These are phyloP conservation scores for Madurella mycetomatis DNA, from an alignment of 2,329 filamentous ascomycete species.

Conservation along the genomic window DNA sequence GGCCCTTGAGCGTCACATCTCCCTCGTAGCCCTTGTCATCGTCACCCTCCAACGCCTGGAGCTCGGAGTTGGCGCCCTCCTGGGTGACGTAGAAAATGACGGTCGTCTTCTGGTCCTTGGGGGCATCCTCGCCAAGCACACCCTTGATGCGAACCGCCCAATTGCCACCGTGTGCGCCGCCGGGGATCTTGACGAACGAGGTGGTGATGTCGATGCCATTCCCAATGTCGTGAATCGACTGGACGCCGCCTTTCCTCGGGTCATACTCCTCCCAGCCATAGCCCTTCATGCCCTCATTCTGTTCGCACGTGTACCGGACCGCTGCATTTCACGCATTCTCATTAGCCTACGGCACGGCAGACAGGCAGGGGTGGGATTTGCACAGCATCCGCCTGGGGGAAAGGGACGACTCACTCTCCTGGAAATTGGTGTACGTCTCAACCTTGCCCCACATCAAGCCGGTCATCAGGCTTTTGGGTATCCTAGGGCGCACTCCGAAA, in stretches of 20 bases:
- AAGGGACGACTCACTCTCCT: slow-evolving; percentile 58
- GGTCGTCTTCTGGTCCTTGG: slow-evolving; percentile 65
- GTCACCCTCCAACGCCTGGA: slow-evolving; percentile 56
- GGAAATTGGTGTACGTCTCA: slow-evolving; percentile 70
- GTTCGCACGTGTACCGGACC: slow-evolving; percentile 92
- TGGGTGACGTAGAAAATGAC: slow-evolving; percentile 78
- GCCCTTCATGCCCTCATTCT: slow-evolving; percentile 86
- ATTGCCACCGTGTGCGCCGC: slow-evolving; percentile 78
- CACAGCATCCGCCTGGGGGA: not conserved
- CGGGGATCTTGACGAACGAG: slow-evolving; percentile 88
- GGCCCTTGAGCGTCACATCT: slow-evolving; percentile 67
- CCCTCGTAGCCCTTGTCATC: slow-evolving; percentile 46
- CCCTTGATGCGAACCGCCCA: slow-evolving; percentile 91
- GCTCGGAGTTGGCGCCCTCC: slow-evolving; percentile 65
- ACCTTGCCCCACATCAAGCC: slow-evolving; percentile 87
- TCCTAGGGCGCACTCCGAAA: slow-evolving; percentile 79
- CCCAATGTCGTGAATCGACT: slow-evolving; percentile 84
- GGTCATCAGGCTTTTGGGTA: slow-evolving; percentile 74
- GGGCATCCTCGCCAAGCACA: slow-evolving; percentile 64
- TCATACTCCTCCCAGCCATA: slow-evolving; percentile 99
- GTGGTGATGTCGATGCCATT: slow-evolving; percentile 90
- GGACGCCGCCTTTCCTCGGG: slow-evolving; percentile 76
- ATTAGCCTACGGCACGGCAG: not conserved
- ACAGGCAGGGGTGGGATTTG: not conserved
- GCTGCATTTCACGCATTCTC: slow-evolving; percentile 42